Base-by-base conservation (phyloP, 805 yeast genomes). In the Suhomyces emberorum region DNA sequence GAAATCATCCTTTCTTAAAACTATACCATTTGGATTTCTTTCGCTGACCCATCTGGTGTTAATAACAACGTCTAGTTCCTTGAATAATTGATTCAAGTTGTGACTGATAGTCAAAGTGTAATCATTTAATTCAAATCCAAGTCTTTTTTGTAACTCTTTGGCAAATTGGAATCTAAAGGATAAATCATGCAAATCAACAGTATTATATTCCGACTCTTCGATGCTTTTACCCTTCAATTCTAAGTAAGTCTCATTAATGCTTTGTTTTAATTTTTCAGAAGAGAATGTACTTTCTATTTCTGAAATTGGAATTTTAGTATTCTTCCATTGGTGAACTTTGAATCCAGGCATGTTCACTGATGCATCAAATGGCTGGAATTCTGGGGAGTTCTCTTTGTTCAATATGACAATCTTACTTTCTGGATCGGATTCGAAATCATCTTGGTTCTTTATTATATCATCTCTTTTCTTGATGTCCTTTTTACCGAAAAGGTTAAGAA, bases 11-110 rank as follows among this genome's bases (percentile, higher is more conserved):
- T 65, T 56, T 39, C 77, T 65, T 47, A 86, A 66, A 42, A 79
- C 77, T 38, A 86, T 76, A 19, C 87, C 91, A 49, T 83, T 76
- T n/a, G 93, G 88, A 50, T 79, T 76, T 54, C 79, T 73, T 52
- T 83, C 88, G 48, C 74, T 76, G 45, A 63, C 72, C 52, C 64
- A 63, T 48, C 70, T 65, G 14, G 51, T 47, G 15, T 70, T 69
- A 17, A 72, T 63, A n/a, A 70, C 54, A 37, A 59, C 43, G 7
- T 47, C 35, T 32, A 77, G 58, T 35, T 69, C 70, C 0, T 48
- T 37, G 38, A 60, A 57, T 25, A 81, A 62, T 25, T 57, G 59
- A 2, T 43, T 54, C 15, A 73, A 59, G 10, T 63, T 57, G 41
- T 63, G 67, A 4, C 75, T 47, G 35, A 58, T 56, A 6, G 78